Evolutionary conservation across 768 basidiomycete genomes (phyloP), one percentile per base, ranked within the genome.

Genomic region (Suillus lakei): DNA sequence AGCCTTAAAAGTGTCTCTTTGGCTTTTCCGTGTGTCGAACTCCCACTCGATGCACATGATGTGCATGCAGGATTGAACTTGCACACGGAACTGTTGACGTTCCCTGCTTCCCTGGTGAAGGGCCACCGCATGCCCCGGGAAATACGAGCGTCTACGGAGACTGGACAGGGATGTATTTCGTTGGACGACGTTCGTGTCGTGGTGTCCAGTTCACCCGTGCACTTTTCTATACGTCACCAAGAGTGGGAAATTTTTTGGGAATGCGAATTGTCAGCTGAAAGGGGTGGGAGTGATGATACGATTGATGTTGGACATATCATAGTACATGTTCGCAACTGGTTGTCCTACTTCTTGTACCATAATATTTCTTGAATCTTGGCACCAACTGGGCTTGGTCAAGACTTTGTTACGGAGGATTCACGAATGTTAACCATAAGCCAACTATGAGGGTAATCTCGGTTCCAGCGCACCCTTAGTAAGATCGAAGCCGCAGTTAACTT

Each of bases 1-100:
- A 75, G 66, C 53, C 74, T 82, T 32, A 30, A 43, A 18, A 44
- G n/a, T 5, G 2, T 55, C 30, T 26, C 26, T 3, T 4, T 44
- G 5, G 21, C 48, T 15, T 13, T 50, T 2, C 26, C 48, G 13
- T 6, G 15, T 5, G 7, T 28, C 9, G 15, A 26, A 13, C 26
- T 26, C 48, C 23, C 13, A 5, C 13, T 23, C 23, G 15, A 39
- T 39, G 0, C 8, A 13, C 12, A 15, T 39, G n/a, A 15, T 39
- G 13, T 12, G 23, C 6, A 12, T 15, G 13, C 10, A 5, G 38
- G 9, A 9, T 15, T 39, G 26, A 4, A 48, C 48, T 1, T 48
- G 23, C 48, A 48, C 4, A 15, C 26, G 12, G 48, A 48, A 2
- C 13, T 48, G 48, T n/a, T 26, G 13, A 48, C 48, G 26, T 48